Evolutionary conservation across 179 eudicot species (phyloP), one percentile per base, ranked within the genome.

Genomic region (Drosera spatulata): DNA sequence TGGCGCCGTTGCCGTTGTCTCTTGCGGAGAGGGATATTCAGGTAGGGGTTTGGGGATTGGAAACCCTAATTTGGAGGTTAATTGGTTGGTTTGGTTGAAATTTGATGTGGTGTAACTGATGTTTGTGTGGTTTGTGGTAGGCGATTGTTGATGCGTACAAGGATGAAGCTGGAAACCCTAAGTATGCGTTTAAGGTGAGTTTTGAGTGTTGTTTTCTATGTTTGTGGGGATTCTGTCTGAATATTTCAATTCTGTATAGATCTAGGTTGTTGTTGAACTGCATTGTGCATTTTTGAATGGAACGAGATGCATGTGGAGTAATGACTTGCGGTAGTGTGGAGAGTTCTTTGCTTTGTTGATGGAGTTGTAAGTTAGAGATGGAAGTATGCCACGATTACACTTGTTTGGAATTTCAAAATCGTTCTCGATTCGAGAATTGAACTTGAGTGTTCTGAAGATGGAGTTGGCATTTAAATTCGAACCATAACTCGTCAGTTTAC

Each of bases 1-100:
- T 88, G n/a, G 95, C 96, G 53, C 95, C 98, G 15, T 79, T 88
- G n/a, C 96, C 98, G 41, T 85, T 86, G 72, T 86, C 98, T 64
- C 86, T 88, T 5, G 89, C 98, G 13, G 96, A 91, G 76, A 91
- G 98, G 15, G 96, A 88, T 47, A 86, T 91, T 73, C 95, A 91
- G 66, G 97, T 88, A 15, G 10, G 5, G 39, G 41, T 57, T 37
- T 39, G 12, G 50, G 0, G 5, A 55, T 15, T 38, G 9, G 45
- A 39, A 60, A 53, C 61, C 63, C 63, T 62, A 66, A 43, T 62
- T 42, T 69, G 10, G 43, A 13, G 11, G 10, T 11, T 47, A 13
- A 40, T 5, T 5, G n/a, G 8, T 40, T 57, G 41, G 4, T 33
- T 58, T 6, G 6, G n/a, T 13, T 44, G 10, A 51, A 11, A 7